Percentiles rank a stretch among this genome's conserved stretches.
These are phyloP conservation scores for Cryphonectria nitschkei DNA, from an alignment of 2,329 filamentous ascomycete genomes.

Conservation along the genomic window DNA sequence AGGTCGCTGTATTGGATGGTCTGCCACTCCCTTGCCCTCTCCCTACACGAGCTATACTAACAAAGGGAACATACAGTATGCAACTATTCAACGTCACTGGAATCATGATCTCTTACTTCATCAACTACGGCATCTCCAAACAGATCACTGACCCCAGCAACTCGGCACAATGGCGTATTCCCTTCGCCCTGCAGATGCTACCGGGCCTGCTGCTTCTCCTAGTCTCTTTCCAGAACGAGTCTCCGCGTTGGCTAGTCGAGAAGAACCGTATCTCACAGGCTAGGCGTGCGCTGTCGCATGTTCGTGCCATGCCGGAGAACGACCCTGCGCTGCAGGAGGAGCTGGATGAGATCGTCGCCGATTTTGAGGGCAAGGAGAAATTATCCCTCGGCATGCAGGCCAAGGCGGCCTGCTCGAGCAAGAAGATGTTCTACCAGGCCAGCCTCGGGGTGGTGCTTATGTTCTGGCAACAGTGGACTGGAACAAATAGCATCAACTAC, in stretches of 20 bases:
- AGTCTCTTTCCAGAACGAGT: conserved; percentile 43
- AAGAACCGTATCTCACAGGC: conserved; percentile 46
- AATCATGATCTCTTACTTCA: conserved; percentile 29
- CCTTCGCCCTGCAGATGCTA: conserved; percentile 47
- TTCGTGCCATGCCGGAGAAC: conserved; percentile 55
- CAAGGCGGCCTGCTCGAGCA: conserved; percentile 49
- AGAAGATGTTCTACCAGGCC: conserved; percentile 41
- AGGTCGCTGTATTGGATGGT: conserved; percentile 27
- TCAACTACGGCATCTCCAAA: conserved; percentile 28
- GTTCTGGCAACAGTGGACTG: conserved; percentile 45
- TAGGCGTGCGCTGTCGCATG: conserved; percentile 42
- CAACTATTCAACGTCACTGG: conserved; percentile 29
- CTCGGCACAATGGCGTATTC: conserved; percentile 44
- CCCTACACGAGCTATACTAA: conserved; percentile 1
- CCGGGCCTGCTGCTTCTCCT: conserved; percentile 43
- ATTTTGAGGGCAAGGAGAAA: conserved; percentile 54
- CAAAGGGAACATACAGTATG: conserved; percentile 9
- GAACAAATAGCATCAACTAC: conserved; percentile 65
- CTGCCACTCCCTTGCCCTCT: not conserved
- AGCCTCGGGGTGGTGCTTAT: conserved; percentile 31
- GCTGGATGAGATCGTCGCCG: conserved; percentile 60
- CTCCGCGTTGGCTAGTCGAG: conserved; percentile 42
- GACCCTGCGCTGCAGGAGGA: conserved; percentile 58
- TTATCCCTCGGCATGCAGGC: conserved; percentile 42
- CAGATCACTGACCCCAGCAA: conserved; percentile 33